Conservation (phyloP, 208 protist genomes). For the Leishmania major region DNA sequence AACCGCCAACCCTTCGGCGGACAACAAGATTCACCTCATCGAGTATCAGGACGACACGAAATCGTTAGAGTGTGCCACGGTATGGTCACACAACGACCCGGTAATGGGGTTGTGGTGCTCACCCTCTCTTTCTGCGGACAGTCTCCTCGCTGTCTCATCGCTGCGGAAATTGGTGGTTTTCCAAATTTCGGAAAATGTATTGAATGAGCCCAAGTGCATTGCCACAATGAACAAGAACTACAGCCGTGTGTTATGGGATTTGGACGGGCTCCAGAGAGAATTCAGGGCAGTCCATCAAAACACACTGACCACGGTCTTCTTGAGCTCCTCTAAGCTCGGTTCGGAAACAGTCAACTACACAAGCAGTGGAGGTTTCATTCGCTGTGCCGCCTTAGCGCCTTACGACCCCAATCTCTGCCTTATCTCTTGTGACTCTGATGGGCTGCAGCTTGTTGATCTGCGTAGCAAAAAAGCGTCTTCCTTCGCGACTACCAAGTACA, state of each 20-base stretch:
- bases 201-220: slow-evolving; percentile 46
- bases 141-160: slow-evolving; percentile 49
- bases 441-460: slow-evolving; percentile 66
- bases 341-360: slow-evolving; percentile 38
- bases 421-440: slow-evolving; percentile 38
- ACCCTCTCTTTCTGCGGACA: slow-evolving; percentile 47
- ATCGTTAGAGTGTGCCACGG: slow-evolving; percentile 55
- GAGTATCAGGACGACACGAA: slow-evolving; percentile 74
- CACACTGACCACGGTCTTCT: slow-evolving; percentile 35
- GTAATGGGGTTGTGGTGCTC: slow-evolving; percentile 70
- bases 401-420: slow-evolving; percentile 74
- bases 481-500: slow-evolving; percentile 25
- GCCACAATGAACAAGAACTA: slow-evolving; percentile 19
- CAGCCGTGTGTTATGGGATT: slow-evolving; percentile 75
- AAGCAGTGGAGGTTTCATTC: slow-evolving; percentile 25
- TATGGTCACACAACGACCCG: slow-evolving; percentile 66
- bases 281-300: slow-evolving; percentile 35
- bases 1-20: slow-evolving; percentile 42
- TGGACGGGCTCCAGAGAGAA: slow-evolving; percentile 81
- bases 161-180: slow-evolving; percentile 34
- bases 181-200: slow-evolving; percentile 42
- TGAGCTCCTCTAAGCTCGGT: slow-evolving; percentile 44
- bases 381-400: slow-evolving; percentile 62
- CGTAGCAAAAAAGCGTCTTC: slow-evolving; percentile 44
- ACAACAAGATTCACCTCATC: slow-evolving; percentile 81